Evolutionary conservation across 2,329 filamentous ascomycete genomes (phyloP).

Genomic region (Botryotinia narcissicola): DNA sequence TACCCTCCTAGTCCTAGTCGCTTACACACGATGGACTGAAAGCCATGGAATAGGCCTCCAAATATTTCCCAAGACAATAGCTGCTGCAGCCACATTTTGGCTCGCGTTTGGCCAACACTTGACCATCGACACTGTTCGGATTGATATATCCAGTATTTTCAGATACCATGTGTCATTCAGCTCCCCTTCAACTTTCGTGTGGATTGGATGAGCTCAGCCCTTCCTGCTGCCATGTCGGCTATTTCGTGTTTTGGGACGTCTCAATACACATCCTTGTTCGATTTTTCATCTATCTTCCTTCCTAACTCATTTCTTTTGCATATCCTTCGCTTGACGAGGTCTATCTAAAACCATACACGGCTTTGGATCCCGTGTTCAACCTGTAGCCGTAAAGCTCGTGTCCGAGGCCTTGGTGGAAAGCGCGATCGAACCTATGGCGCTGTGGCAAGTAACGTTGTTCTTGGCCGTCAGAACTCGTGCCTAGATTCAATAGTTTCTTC

Average conservation of each 20-base stretch:
- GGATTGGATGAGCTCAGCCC: background rate
- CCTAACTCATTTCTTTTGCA: constrained; percentile 14
- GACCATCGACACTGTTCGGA: constrained; percentile 5
- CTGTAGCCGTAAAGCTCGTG: background rate
- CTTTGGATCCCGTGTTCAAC: constrained; percentile 7
- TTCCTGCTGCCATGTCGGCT: constrained; percentile 1
- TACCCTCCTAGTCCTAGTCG: background rate
- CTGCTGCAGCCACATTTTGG: constrained; percentile 9
- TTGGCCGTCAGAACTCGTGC: constrained; percentile 4
- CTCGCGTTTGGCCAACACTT: background rate
- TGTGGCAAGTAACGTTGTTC: constrained; percentile 17
- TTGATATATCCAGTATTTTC: background rate
- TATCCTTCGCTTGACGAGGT: background rate
- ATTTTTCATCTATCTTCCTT: constrained; percentile 3
- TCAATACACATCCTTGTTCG: background rate
- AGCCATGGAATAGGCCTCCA: background rate
- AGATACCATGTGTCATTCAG: background rate
- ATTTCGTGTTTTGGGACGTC: background rate
- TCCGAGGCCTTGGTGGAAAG: background rate
- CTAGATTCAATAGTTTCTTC: constrained; percentile 12
- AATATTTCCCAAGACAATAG: background rate
- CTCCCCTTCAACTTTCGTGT: background rate
- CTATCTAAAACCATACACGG: background rate
- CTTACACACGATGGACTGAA: background rate
- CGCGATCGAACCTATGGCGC: background rate